Evolutionary conservation across 106 monocot species (phyloP), one percentile per base, ranked within the genome.

Genomic region (Allium cepa): DNA sequence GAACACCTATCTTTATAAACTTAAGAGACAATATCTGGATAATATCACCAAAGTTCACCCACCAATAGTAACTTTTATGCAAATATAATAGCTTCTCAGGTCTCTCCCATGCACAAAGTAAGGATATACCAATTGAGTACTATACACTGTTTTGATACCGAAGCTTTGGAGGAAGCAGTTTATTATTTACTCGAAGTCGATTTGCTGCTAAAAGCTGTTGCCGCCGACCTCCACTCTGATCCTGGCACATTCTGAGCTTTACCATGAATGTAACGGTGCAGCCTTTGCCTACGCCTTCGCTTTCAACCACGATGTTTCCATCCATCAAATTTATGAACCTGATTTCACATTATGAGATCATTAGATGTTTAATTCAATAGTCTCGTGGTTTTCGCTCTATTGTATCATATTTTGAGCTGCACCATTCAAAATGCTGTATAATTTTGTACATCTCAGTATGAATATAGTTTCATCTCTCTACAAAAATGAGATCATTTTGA

Each of bases 231-330:
- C 46, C 67, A 46, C 64, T 55, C 17, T 73, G 72, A 57, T 67
- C 75, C 50, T 81, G 84, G 56, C 74, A 73, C 11, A 77, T 50
- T 10, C 88, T 85, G 53, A 97, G 85, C 66, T 82, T 86, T 18
- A 87, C 81, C 13, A 92, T 55, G 50, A 97, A 86, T 13, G 78
- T 82, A 13, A 85, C 79, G 3, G 86, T 86, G 77, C 96, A 97
- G 28, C 96, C 96, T 72, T 87, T 92, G 50, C 92, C 88, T 7
- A 77, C 17, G 4, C 96, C 96, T 57, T 97, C 96, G 56, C 96
- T 97, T 57, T 97, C 96, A 17, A 97, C 63, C 96, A 86, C 91
- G 47, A 97, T 89, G 47, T 83, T 81, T 8, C 96, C 96, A 56
- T 81, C 78, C 96, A 97, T 97, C 27, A 97, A 69, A 71, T 69